Base-by-base conservation (phyloP, 2,329 filamentous ascomycete genomes). In the Sporothrix sp. region DNA sequence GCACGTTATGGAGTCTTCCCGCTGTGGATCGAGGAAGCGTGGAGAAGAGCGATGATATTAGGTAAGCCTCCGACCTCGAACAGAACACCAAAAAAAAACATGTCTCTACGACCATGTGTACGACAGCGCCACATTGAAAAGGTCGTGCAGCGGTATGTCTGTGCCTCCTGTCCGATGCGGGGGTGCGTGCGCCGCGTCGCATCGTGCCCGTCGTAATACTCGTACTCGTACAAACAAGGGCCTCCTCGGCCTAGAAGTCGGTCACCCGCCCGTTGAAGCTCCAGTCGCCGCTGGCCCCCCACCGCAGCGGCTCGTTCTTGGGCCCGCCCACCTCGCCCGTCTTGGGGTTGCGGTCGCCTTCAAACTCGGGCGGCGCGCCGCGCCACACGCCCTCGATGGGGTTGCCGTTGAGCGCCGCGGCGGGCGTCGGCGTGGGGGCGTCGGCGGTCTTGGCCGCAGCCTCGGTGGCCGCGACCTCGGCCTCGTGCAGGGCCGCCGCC, bases 311-410 rank as follows among this genome's bases (percentile, higher is more conserved):
- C 68, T 98, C 91, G 63, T 95, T 97, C 81, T 97, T 98, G 6
- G 93, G 93, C 1, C 93, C 93, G 6, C 93, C 93, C 10, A 96
- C 81, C 74, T 98, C 93, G 21, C 93, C 93, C 1, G 93, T 98
- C 73, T 84, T 85, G 3, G 93, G 93, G 66, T 98, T 97, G 50
- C 74, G 76, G 49, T 97, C 90, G 52, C 93, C 93, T 58, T 91
- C 82, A 61, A 98, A 98, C 70, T 97, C 91, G 2, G 93, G 90
- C 61, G 82, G 78, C 38, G 89, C 84, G 32, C 91, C 91, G 56
- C 81, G 72, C 57, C 84, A 74, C 52, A 91, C 70, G 64, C 88
- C 81, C 52, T 82, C 59, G 7, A 58, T 56, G 0, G 58, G 58
- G 27, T 58, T 46, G 37, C 49, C 39, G 44, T 52, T 52, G 2